phyloP scores from a whole-genome alignment of 176 grass and related monocot species.

The Avena atlantica region DNA sequence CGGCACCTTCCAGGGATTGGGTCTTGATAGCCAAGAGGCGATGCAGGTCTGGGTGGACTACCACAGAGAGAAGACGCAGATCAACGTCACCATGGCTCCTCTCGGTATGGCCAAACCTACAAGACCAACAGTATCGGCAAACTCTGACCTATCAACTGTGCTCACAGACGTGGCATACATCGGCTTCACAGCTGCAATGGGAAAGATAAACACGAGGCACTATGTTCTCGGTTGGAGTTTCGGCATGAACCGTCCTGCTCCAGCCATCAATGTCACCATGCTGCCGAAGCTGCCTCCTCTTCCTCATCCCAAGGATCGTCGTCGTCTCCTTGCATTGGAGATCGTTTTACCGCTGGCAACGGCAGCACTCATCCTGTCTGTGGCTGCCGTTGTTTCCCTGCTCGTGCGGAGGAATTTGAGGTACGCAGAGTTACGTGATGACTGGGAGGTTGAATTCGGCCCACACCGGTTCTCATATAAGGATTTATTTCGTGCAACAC shows the following conservation, averaged over 20 bases:
- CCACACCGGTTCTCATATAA: slow-evolving; percentile 16
- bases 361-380: neutral
- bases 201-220: slow-evolving; percentile 25
- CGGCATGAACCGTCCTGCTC: slow-evolving; percentile 11
- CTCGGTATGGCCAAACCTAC: slow-evolving; percentile 5
- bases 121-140: slow-evolving; percentile 14
- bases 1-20: slow-evolving; percentile 15
- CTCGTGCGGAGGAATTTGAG: slow-evolving; percentile 4
- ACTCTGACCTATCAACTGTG: slow-evolving; percentile 37
- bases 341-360: slow-evolving; percentile 23
- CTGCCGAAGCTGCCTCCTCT: slow-evolving; percentile 35
- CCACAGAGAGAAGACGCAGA: neutral
- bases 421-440: slow-evolving; percentile 26
- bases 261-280: slow-evolving; percentile 23
- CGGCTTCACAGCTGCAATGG: slow-evolving; percentile 44
- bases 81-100: slow-evolving; percentile 40
- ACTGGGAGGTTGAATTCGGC: slow-evolving; percentile 32
- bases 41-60: slow-evolving; percentile 58
- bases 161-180: slow-evolving; percentile 28
- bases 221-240: slow-evolving; percentile 45
- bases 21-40: slow-evolving; percentile 28
- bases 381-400: neutral
- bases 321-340: neutral
- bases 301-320: neutral
- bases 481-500: neutral